phyloP scores from a whole-genome alignment of 345 rosid species.

The Aurinia saxatilis region DNA sequence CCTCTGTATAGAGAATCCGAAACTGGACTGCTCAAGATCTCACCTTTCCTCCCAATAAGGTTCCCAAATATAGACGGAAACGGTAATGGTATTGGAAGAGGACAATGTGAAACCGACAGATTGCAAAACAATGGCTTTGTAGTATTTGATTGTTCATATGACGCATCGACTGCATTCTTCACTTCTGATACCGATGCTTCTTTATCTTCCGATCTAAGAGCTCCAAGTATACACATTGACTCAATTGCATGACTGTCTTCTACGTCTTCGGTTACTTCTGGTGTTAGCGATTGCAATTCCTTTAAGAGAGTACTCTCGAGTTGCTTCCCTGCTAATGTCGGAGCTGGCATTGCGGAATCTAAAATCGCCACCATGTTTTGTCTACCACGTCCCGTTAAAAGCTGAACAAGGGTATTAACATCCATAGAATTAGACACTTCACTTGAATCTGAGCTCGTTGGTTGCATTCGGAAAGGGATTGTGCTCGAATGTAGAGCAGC shows the following conservation, averaged over 20 bases:
- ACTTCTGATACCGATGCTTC: slow-evolving; percentile 61
- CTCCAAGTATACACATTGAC: slow-evolving; percentile 67
- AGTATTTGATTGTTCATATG: slow-evolving; percentile 32
- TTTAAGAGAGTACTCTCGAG: slow-evolving; percentile 37
- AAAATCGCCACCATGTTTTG: slow-evolving; percentile 60
- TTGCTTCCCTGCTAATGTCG: slow-evolving; percentile 43
- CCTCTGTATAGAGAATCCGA: slow-evolving; percentile 43
- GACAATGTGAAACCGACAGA: slow-evolving; percentile 58
- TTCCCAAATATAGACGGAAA: slow-evolving; percentile 82
- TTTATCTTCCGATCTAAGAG: slow-evolving; percentile 44
- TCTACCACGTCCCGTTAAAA: slow-evolving; percentile 59
- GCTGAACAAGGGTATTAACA: slow-evolving; percentile 47
- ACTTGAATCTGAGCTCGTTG: slow-evolving; percentile 40
- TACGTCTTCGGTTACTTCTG: slow-evolving; percentile 50
- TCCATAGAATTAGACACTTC: slow-evolving; percentile 51
- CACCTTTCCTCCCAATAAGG: slow-evolving; percentile 59
- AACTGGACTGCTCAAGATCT: slow-evolving; percentile 52
- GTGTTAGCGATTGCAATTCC: slow-evolving; percentile 55
- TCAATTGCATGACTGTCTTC: slow-evolving; percentile 69
- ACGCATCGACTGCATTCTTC: slow-evolving; percentile 39
- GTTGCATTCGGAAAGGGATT: slow-evolving; percentile 67
- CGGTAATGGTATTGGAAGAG: slow-evolving; percentile 88
- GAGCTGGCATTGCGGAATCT: slow-evolving; percentile 77
- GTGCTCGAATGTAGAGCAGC: slow-evolving; percentile 72
- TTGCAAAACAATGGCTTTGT: slow-evolving; percentile 56